Evolutionary conservation across 2,329 filamentous ascomycete species (phyloP), one percentile per base, ranked within the genome.

Genomic region (Sarocladiaceae sp.): DNA sequence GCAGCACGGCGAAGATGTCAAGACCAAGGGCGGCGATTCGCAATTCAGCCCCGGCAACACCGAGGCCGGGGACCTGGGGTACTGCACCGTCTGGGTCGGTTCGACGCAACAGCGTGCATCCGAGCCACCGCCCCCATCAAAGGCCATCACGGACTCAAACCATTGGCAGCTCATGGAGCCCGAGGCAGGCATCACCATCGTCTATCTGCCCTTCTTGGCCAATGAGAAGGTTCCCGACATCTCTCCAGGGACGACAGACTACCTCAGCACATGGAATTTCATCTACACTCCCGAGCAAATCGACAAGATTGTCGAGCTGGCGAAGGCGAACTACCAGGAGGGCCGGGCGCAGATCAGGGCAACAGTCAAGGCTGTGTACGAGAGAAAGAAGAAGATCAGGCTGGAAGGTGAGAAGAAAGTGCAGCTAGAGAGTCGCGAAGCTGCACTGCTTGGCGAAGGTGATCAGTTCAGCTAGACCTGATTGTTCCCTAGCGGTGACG

Each of bases 201-300:
- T 95, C 13, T 98, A 98, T 66, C 83, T 96, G 56, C 93, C 93
- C 0, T 83, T 96, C 49, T 70, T 97, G 12, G 78, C 84, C 21
- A 97, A 98, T 60, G 76, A 83, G 0, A 83, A 84, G 48, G 83
- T 88, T 0, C 76, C 82, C 0, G 85, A 80, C 33, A 83, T 97
- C n/a, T 85, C 95, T 53, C 93, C 93, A 0, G 81, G 82, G 19
- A 78, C 76, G 2, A 85, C 80, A 44, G 88, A 95, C 48, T 97
- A 89, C 64, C 80, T 97, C 70, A 88, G 82, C 53, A 98, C 93
- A 0, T 98, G 93, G 93, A 98, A 98, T 60, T 97, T 97, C 60
- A 82, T 96, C 23, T 98, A 97, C 62, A 94, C 86, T 2, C 83
- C 89, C 0, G 83, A 93, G 46, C 84, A 98, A 62, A 82, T 98